Evolutionary conservation across 148 eudicot genomes (phyloP).

Genomic region (Rhododendron ferrugineum): DNA sequence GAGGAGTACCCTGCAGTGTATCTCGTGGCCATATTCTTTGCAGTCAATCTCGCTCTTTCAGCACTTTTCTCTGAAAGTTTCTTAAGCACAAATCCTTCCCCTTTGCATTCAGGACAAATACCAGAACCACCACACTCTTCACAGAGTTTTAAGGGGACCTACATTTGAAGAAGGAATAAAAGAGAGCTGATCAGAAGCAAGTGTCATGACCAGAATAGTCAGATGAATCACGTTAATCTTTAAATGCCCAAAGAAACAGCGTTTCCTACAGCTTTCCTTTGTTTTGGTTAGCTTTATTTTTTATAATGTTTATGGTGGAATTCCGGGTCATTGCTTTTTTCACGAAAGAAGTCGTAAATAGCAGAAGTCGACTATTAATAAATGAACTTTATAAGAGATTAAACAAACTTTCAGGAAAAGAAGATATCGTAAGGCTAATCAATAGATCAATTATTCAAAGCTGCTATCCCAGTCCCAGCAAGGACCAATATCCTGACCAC

Average conservation of each 20-base stretch:
- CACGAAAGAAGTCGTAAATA: not conserved
- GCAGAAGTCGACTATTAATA: not conserved
- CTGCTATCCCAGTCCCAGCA: not conserved
- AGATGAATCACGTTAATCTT: not conserved
- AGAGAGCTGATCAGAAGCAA: not conserved
- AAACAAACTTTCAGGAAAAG: not conserved
- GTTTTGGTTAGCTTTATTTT: not conserved
- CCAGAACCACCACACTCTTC: conserved; percentile 92
- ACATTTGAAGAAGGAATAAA: conserved; percentile 17
- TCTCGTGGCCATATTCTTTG: conserved; percentile 78
- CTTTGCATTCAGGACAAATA: conserved; percentile 86
- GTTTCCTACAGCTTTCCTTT: not conserved
- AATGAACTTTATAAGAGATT: not conserved
- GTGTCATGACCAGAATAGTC: not conserved
- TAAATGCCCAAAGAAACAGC: not conserved
- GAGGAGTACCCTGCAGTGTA: conserved; percentile 75
- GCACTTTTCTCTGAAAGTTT: conserved; percentile 64
- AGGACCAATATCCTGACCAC: not conserved
- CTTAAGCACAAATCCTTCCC: conserved; percentile 89
- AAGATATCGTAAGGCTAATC: not conserved
- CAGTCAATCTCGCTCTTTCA: conserved; percentile 62
- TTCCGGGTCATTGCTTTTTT: not conserved
- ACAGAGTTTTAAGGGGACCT: conserved; percentile 58
- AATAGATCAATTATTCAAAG: not conserved
- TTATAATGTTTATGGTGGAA: not conserved